phyloP scores from a whole-genome alignment of 352 stramenopile species.

The Pythium sukuiense region DNA sequence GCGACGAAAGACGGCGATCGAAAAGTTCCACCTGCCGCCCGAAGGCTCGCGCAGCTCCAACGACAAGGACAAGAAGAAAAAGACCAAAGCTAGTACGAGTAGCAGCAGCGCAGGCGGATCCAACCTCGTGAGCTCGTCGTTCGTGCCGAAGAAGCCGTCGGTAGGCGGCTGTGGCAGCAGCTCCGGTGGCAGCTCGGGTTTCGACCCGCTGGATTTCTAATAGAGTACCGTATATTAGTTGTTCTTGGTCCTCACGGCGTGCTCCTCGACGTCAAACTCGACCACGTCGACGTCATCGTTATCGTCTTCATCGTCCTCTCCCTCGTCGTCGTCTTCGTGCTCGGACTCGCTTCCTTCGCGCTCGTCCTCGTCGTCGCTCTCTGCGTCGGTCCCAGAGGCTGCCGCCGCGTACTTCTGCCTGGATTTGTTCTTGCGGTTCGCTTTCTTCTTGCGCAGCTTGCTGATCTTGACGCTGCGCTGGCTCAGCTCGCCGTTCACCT shows the following conservation, averaged over 20 bases:
- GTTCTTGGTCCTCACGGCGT: constrained; percentile 40
- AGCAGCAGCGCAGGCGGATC: constrained; percentile 1
- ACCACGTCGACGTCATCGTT: constrained; percentile 27
- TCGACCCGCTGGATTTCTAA: constrained; percentile 27
- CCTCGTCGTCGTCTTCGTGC: constrained; percentile 15
- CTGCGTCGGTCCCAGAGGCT: neutral
- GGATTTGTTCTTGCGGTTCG: constrained; percentile 48
- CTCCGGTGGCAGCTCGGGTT: neutral
- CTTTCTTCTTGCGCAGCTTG: constrained; percentile 69
- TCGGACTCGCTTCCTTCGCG: constrained; percentile 20
- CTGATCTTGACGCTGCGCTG: constrained; percentile 62
- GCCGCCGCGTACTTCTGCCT: constrained; percentile 55
- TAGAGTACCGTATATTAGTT: neutral
- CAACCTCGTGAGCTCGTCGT: constrained; percentile 29
- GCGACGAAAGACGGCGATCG: constrained; percentile 69
- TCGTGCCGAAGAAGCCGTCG: constrained; percentile 4
- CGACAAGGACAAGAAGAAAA: constrained; percentile 21
- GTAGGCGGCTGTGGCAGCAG: constrained; percentile 10
- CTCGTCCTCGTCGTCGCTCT: constrained; percentile 18
- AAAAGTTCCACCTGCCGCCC: constrained; percentile 74
- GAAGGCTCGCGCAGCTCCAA: constrained; percentile 53
- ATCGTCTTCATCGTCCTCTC: constrained; percentile 27
- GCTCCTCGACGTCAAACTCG: constrained; percentile 26
- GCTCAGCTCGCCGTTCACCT: constrained; percentile 63
- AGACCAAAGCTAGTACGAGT: neutral